Evolutionary conservation across 129 eudicot genomes (phyloP).

Genomic region (Centella asiatica): DNA sequence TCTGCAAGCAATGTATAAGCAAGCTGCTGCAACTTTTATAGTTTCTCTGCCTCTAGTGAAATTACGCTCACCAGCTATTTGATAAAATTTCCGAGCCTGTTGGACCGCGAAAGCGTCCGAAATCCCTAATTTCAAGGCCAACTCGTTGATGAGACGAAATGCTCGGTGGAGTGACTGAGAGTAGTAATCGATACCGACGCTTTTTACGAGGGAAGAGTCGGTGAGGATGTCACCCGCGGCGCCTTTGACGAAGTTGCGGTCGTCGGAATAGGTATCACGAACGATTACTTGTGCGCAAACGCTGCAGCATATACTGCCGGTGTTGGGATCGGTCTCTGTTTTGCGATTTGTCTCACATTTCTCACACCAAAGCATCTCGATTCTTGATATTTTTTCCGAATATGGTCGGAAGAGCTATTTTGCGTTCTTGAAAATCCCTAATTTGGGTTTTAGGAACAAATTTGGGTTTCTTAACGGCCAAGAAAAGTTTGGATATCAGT

Average conservation of each 20-base stretch:
- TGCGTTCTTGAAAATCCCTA: background rate
- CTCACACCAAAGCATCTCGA: background rate
- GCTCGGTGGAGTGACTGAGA: background rate
- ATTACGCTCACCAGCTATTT: constrained; percentile 55
- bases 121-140: background rate
- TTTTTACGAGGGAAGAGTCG: background rate
- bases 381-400: background rate
- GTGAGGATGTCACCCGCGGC: background rate
- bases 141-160: background rate
- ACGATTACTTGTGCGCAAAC: background rate
- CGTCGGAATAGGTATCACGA: background rate
- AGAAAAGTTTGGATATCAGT: too few species aligned
- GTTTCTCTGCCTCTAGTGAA: constrained; percentile 53
- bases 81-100: constrained; percentile 6
- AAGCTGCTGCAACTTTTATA: constrained; percentile 50
- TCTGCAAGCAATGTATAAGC: constrained; percentile 70
- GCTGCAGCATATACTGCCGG: background rate
- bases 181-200: background rate
- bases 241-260: background rate
- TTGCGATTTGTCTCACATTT: background rate
- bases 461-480: background rate
- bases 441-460: too few species aligned
- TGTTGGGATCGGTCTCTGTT: background rate
- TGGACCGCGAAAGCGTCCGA: background rate
- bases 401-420: too few species aligned